A percentile compares a stretch with the other conserved stretches of the same genome.
These are phyloP conservation scores for Colletotrichum truncatum DNA, from an alignment of 2,329 filamentous ascomycete genomes.

Conservation along the genomic window DNA sequence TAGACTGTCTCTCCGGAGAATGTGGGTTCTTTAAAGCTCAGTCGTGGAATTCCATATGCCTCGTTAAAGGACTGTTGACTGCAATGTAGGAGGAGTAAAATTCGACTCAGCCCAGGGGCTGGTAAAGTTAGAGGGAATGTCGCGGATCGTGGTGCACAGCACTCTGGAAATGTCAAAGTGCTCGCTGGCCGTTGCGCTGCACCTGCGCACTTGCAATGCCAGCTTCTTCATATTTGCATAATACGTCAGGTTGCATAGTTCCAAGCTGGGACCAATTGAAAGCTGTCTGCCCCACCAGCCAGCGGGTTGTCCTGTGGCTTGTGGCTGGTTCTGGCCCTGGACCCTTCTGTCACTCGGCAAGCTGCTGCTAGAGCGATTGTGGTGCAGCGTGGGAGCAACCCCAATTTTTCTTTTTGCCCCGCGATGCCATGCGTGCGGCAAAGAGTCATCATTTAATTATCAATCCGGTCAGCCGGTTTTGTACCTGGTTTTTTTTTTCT, in stretches of 20 bases:
- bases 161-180: slow-evolving; percentile 27
- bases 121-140: slow-evolving; percentile 27
- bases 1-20: neutral
- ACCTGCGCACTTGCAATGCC: neutral
- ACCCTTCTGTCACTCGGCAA: slow-evolving; percentile 15
- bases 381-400: neutral
- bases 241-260: slow-evolving; percentile 25
- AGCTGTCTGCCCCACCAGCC: neutral
- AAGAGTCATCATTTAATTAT: slow-evolving; percentile 28
- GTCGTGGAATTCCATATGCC: neutral
- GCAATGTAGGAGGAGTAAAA: neutral
- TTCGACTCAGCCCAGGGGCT: slow-evolving; percentile 19
- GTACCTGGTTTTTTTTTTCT: neutral
- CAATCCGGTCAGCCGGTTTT: slow-evolving; percentile 12
- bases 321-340: slow-evolving; percentile 13
- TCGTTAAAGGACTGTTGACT: neutral
- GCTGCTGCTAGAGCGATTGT: neutral
- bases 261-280: slow-evolving; percentile 13
- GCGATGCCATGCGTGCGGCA: slow-evolving; percentile 27
- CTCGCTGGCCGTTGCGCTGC: neutral
- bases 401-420: slow-evolving; percentile 21
- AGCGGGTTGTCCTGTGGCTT: slow-evolving; percentile 11
- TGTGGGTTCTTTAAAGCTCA: neutral
- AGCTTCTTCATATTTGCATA: slow-evolving; percentile 19
- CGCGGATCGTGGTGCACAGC: slow-evolving; percentile 30